Conservation (phyloP, 768 basidiomycete species). For the Lactarius pseudohatsudake region DNA sequence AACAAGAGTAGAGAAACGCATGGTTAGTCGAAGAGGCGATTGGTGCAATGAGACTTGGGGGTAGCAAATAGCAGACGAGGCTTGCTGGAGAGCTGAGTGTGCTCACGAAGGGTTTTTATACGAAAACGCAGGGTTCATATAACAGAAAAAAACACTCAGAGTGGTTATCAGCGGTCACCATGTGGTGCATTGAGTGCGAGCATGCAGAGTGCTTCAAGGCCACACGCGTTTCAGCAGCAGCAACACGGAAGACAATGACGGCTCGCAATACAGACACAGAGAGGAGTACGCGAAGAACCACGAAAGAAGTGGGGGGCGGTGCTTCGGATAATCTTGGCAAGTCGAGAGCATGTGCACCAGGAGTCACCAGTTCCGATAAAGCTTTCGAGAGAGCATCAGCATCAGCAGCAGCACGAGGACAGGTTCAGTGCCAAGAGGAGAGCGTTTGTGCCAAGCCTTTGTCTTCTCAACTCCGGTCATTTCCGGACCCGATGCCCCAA, state of each 20-base stretch:
- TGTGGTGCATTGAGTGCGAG: background rate
- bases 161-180: background rate
- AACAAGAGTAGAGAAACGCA: slow-evolving; percentile 31
- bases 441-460: background rate
- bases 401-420: background rate
- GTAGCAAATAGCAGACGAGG: background rate
- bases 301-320: background rate
- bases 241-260: background rate
- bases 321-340: no score
- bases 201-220: background rate
- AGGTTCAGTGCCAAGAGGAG: background rate
- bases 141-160: background rate
- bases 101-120: background rate
- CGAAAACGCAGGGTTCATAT: background rate
- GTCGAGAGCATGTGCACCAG: background rate
- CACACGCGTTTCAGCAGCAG: background rate
- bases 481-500: background rate
- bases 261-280: background rate
- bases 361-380: background rate
- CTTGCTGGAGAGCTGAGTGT: slow-evolving; percentile 6
- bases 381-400: background rate
- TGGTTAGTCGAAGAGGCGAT: no score
- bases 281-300: background rate
- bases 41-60: background rate
- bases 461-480: background rate